phyloP scores from a whole-genome alignment of 768 basidiomycete species.

The Albatrellus ellisii region DNA sequence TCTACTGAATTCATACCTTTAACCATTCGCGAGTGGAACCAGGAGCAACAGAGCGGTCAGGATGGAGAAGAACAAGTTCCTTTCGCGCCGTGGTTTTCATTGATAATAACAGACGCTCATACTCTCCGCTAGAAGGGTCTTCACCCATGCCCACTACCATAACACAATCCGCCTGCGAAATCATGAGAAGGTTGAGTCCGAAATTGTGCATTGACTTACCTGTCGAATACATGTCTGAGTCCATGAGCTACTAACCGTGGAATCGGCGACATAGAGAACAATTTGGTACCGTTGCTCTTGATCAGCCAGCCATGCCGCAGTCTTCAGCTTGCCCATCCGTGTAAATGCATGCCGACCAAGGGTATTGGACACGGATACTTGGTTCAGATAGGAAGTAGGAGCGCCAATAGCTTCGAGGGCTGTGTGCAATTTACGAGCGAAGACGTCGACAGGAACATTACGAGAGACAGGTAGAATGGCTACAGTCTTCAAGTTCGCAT shows the following conservation, averaged over 20 bases:
- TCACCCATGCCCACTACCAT: conserved; percentile 93
- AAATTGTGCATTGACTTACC: conserved; percentile 26
- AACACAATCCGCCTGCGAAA: conserved; percentile 70
- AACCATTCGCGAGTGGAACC: conserved; percentile 96
- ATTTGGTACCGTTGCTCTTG: conserved; percentile 88
- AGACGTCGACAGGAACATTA: conserved; percentile 79
- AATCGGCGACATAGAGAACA: conserved; percentile 93
- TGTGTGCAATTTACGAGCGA: conserved; percentile 77
- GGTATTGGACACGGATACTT: conserved; percentile 83
- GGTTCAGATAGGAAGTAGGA: conserved; percentile 84
- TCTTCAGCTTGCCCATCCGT: conserved; percentile 94
- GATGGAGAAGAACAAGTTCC: conserved; percentile 88
- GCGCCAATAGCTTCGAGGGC: conserved; percentile 92
- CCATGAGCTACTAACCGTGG: conserved; percentile 91
- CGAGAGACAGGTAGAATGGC: conserved; percentile 83
- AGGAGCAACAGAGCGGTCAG: conserved; percentile 76
- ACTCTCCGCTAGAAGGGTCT: conserved; percentile 84
- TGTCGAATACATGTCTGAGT: conserved; percentile 97
- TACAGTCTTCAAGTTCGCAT: conserved; percentile 86
- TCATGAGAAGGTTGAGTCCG: background rate
- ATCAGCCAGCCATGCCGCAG: conserved; percentile 88
- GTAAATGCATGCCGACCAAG: conserved; percentile 94
- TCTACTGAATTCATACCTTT: conserved; percentile 37
- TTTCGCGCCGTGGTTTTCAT: conserved; percentile 99
- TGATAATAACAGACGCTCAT: conserved; percentile 82